Conservation (phyloP, 2,329 filamentous ascomycete genomes). For the Exophiala alcalophila region DNA sequence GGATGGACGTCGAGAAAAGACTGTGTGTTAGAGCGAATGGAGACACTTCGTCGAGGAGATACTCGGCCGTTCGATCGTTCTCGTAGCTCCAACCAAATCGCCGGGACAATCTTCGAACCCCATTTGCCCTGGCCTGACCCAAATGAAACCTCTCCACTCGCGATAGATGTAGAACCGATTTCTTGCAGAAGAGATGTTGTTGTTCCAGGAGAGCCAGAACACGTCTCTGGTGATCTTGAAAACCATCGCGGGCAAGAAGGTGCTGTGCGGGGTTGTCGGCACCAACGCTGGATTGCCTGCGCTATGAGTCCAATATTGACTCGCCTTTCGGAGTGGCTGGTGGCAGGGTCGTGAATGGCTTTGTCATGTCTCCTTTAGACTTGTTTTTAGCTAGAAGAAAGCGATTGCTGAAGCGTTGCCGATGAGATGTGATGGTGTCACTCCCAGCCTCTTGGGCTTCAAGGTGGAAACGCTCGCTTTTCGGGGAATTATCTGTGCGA, state of each 20-base stretch:
- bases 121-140: constrained; percentile 51
- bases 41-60: constrained; percentile 52
- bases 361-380: too few species aligned
- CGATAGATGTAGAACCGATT: constrained; percentile 49
- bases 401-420: too few species aligned
- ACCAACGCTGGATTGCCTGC: too few species aligned
- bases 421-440: too few species aligned
- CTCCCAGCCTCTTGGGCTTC: too few species aligned
- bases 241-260: constrained; percentile 46
- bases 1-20: constrained; percentile 51
- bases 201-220: constrained; percentile 44
- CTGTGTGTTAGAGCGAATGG: constrained; percentile 51
- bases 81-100: constrained; percentile 47
- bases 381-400: too few species aligned
- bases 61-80: constrained; percentile 50
- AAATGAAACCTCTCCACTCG: constrained; percentile 51
- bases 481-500: too few species aligned
- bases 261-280: too few species aligned
- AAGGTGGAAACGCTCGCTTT: too few species aligned
- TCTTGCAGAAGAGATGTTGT: constrained; percentile 49
- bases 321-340: too few species aligned
- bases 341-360: too few species aligned
- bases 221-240: constrained; percentile 47
- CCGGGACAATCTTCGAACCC: constrained; percentile 45
- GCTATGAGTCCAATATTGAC: too few species aligned